These are phyloP conservation scores for Purshia tridentata DNA, from an alignment of 306 rosid genomes.

Conservation along the genomic window DNA sequence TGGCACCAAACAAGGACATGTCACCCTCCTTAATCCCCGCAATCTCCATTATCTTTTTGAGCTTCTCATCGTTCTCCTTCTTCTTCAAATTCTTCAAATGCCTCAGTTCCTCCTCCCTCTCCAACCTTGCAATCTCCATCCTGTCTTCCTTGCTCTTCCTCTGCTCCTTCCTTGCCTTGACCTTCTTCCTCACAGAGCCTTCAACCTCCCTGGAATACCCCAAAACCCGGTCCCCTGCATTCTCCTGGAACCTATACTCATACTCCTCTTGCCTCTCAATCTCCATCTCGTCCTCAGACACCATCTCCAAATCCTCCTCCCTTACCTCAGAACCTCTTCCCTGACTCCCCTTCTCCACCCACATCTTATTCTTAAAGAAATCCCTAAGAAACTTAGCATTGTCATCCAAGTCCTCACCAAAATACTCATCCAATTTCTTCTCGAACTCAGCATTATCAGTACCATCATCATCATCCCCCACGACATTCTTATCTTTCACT, in stretches of 20 bases:
- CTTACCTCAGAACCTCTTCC: conserved; percentile 24
- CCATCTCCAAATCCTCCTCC: conserved; percentile 56
- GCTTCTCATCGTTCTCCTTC: conserved; percentile 76
- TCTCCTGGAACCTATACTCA: conserved; percentile 79
- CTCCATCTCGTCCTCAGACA: conserved; percentile 71
- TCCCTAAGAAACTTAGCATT: conserved; percentile 50
- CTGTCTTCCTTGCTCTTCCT: conserved; percentile 89
- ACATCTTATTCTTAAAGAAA: conserved; percentile 62
- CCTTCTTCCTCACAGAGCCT: conserved; percentile 86
- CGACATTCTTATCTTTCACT: conserved; percentile 26
- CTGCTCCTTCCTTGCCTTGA: conserved; percentile 74
- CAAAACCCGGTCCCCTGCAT: conserved; percentile 65
- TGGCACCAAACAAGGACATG: conserved; percentile 42
- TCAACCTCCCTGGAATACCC: conserved; percentile 72
- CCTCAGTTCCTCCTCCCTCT: conserved; percentile 90
- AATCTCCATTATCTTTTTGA: conserved; percentile 59
- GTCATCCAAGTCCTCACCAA: conserved; percentile 52
- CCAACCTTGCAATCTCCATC: conserved; percentile 68
- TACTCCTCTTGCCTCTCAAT: conserved; percentile 78
- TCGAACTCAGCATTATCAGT: conserved; percentile 39
- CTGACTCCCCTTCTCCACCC: conserved; percentile 44
- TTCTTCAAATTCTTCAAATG: conserved; percentile 85
- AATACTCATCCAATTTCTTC: conserved; percentile 65
- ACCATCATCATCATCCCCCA: conserved; percentile 28
- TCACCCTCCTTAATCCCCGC: conserved; percentile 72